Conservation (phyloP, 257 asterid species). For the Solanum etuberosum region DNA sequence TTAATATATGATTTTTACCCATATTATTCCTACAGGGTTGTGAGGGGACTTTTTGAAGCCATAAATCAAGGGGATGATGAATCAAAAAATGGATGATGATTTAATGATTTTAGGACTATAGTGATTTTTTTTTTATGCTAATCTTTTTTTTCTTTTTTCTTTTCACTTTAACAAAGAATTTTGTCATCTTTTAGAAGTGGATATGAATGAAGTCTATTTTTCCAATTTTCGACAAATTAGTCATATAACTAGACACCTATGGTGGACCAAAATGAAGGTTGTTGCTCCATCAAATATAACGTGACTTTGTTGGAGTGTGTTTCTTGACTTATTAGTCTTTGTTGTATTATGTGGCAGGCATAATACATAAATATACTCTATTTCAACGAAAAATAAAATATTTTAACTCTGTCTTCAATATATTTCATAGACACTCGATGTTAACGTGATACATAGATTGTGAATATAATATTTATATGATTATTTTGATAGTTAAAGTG, state of each 20-base stretch:
- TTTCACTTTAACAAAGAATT: neutral
- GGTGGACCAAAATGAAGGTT: neutral
- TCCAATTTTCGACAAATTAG: neutral
- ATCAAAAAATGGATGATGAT: neutral
- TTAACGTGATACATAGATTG: accelerated
- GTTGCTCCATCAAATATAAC: neutral
- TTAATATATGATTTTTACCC: neutral
- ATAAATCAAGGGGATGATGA: slow-evolving; percentile 16
- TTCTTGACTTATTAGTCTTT: neutral
- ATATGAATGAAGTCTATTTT: neutral
- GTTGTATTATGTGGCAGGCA: neutral
- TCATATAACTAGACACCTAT: neutral
- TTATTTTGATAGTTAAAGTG: too few relatives aligned
- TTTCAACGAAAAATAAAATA: accelerated
- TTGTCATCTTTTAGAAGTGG: neutral
- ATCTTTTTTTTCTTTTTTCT: neutral
- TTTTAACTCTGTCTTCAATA: accelerated
- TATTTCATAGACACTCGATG: accelerated
- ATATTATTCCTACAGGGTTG: slow-evolving; percentile 32
- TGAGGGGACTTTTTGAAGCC: slow-evolving; percentile 63
- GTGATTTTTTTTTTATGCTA: neutral
- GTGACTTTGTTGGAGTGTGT: neutral
- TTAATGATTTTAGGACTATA: neutral
- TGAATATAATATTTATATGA: too few relatives aligned
- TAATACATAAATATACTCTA: too few relatives aligned